Conservation (phyloP, 176 grass and related monocot genomes). For the Triticum turgidum region DNA sequence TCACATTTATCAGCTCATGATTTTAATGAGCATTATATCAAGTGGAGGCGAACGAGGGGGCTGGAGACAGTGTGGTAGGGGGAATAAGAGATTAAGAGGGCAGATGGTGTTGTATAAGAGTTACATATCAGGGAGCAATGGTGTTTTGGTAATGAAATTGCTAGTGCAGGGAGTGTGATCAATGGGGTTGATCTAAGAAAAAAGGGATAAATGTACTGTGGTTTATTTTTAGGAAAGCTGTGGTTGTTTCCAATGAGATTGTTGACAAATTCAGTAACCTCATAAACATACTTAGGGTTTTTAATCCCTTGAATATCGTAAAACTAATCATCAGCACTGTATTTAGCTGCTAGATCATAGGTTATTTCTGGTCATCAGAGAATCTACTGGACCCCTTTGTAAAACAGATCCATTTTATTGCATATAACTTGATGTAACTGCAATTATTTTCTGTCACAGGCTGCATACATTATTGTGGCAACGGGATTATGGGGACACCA, state of each 20-base stretch:
- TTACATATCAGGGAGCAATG: background rate
- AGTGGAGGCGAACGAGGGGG: background rate
- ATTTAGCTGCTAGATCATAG: background rate
- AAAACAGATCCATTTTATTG: background rate
- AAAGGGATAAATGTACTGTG: background rate
- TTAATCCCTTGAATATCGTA: background rate
- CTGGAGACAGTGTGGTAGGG: background rate
- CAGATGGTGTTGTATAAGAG: background rate
- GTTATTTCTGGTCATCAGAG: background rate
- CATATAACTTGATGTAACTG: conserved; percentile 7
- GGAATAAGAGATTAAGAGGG: background rate
- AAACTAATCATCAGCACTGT: background rate
- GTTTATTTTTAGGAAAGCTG: background rate
- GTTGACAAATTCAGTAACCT: background rate
- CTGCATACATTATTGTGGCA: background rate
- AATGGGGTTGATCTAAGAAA: background rate
- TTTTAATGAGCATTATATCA: background rate
- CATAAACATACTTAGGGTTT: background rate
- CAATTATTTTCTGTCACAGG: background rate
- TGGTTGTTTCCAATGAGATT: background rate
- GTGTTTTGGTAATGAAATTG: conserved; percentile 1
- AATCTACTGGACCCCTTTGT: background rate
- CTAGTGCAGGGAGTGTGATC: background rate
- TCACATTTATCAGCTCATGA: background rate
- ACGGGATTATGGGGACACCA: conserved; percentile 55